Evolutionary conservation across 2,329 filamentous ascomycete genomes (phyloP).

Genomic region (Clonostachys byssicola): DNA sequence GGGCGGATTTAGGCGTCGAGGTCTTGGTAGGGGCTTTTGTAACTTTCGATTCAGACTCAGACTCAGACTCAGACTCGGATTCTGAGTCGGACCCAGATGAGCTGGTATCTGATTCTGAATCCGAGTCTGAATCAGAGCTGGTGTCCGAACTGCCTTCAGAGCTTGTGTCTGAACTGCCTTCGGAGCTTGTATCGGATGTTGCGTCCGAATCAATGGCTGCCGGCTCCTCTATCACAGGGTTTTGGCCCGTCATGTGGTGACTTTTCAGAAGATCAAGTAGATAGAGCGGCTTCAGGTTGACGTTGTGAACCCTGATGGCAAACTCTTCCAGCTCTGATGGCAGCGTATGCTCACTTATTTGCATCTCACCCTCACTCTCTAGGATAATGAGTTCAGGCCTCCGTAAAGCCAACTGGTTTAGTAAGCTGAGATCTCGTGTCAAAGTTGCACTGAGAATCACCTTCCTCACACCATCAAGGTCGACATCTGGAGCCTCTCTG

Average conservation of each 20-base stretch:
- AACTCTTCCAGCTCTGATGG: conserved; percentile 61
- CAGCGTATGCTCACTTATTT: conserved; percentile 41
- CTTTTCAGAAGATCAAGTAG: conserved; percentile 71
- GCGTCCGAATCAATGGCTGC: conserved; percentile 10
- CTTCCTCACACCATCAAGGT: conserved; percentile 62
- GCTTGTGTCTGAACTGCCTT: conserved; percentile 19
- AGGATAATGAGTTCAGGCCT: conserved; percentile 75
- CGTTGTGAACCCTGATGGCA: conserved; percentile 64
- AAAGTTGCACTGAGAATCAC: conserved; percentile 89
- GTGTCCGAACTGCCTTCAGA: conserved; percentile 22
- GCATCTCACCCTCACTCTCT: conserved; percentile 44
- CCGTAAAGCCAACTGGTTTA: conserved; percentile 68
- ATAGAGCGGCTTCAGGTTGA: conserved; percentile 75
- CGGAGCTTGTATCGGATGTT: conserved; percentile 20
- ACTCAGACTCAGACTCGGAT: conserved; percentile 18
- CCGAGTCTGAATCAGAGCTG: conserved; percentile 24
- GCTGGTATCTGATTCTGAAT: conserved; percentile 12
- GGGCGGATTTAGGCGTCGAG: conserved; percentile 11
- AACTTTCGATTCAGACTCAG: conserved; percentile 4
- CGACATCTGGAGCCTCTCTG: conserved; percentile 48
- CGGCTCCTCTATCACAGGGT: conserved; percentile 4
- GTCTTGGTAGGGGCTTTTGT: background rate
- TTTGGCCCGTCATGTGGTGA: conserved; percentile 33
- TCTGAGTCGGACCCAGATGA: conserved; percentile 25
- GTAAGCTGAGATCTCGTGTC: conserved; percentile 77